phyloP scores from a whole-genome alignment of 352 stramenopile species.

The Phytophthora sansomeana region DNA sequence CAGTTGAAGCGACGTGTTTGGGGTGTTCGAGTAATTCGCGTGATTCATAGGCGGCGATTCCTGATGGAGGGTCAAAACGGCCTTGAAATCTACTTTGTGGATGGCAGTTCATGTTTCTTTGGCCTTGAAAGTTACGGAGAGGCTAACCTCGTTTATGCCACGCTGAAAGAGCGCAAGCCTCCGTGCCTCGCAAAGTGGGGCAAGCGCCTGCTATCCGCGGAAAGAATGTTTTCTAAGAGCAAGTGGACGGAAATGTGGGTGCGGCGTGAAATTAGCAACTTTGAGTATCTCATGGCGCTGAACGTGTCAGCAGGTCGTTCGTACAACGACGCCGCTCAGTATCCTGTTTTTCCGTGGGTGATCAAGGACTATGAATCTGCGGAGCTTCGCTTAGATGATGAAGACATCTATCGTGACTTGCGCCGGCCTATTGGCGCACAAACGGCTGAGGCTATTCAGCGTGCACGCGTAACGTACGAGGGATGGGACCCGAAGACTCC shows the following conservation, averaged over 20 bases:
- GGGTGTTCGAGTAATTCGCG: conserved; percentile 82
- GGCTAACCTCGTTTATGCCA: conserved; percentile 82
- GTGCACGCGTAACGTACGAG: conserved; percentile 57
- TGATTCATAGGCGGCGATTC: conserved; percentile 82
- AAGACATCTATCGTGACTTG: conserved; percentile 95
- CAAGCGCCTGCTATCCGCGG: conserved; percentile 73
- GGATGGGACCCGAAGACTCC: conserved; percentile 50
- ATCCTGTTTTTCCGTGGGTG: conserved; percentile 99
- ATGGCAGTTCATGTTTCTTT: conserved; percentile 83
- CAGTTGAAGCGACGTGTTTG: conserved; percentile 80
- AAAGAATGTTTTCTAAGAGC: conserved; percentile 80
- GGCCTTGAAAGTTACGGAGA: conserved; percentile 73
- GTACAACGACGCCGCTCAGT: conserved; percentile 98
- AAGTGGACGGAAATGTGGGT: conserved; percentile 91
- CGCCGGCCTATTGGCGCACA: conserved; percentile 97
- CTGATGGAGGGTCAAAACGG: conserved; percentile 74
- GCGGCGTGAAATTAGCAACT: conserved; percentile 90
- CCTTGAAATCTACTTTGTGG: conserved; percentile 89
- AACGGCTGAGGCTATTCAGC: conserved; percentile 52
- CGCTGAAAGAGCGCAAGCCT: conserved; percentile 80
- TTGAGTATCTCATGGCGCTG: conserved; percentile 97
- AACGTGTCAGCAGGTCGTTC: conserved; percentile 96
- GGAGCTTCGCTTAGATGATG: conserved; percentile 94
- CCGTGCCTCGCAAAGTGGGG: conserved; percentile 82
- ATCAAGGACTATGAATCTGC: conserved; percentile 95